phyloP scores from a whole-genome alignment of 2,329 filamentous ascomycete genomes.

The Epichloe sp. region DNA sequence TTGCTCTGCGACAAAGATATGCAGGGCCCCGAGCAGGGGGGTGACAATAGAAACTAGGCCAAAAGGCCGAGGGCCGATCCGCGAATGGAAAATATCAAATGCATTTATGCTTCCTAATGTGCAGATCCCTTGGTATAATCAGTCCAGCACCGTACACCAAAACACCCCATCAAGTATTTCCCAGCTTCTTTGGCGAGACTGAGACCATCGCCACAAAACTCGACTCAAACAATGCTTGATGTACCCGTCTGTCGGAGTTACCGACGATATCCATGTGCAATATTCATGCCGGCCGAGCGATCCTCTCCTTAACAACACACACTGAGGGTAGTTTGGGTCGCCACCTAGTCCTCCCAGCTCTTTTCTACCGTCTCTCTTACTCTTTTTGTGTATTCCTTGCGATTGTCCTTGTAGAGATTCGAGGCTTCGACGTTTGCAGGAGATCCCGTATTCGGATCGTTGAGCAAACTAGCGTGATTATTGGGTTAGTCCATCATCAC shows the following conservation, averaged over 20 bases:
- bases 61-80: neutral
- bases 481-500: no score
- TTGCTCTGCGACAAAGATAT: neutral
- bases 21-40: neutral
- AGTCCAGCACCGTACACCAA: conserved; percentile 19
- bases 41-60: no score
- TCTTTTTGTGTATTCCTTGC: conserved; percentile 87
- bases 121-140: conserved; percentile 18
- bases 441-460: conserved; percentile 97
- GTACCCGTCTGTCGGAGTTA: neutral
- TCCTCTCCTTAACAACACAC: neutral
- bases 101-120: conserved; percentile 7
- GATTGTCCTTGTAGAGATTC: conserved; percentile 96
- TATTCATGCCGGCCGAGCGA: neutral
- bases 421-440: conserved; percentile 97
- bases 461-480: conserved; percentile 55
- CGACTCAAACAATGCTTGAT: neutral
- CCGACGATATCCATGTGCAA: neutral
- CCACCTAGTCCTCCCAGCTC: conserved; percentile 80
- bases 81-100: neutral
- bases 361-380: conserved; percentile 97
- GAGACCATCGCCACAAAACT: neutral
- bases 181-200: neutral
- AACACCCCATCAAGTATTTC: conserved; percentile 15
- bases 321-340: neutral